Percentiles rank a stretch among this genome's conserved stretches.
These are phyloP conservation scores for Paxillus involutus DNA, from an alignment of 768 basidiomycete genomes.

Conservation along the genomic window DNA sequence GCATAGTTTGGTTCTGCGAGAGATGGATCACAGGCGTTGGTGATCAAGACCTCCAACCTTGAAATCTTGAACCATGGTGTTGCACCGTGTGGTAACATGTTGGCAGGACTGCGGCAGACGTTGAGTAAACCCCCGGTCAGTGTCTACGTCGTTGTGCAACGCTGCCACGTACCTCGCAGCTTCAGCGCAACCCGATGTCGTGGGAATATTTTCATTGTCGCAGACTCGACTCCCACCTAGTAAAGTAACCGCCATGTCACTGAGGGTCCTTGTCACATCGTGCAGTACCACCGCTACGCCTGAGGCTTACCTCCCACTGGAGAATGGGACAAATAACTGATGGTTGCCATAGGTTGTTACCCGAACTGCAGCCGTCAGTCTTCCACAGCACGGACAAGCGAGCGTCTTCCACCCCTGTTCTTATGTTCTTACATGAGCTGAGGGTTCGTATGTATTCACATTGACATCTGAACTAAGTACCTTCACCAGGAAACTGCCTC, in stretches of 20 bases:
- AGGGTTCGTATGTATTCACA: not conserved
- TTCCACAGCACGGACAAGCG: no score
- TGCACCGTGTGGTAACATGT: constrained; percentile 53
- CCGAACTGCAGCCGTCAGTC: no score
- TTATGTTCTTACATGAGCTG: not conserved
- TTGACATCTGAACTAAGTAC: not conserved
- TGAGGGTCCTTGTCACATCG: no score
- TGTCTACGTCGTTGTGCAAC: not conserved
- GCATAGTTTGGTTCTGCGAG: constrained; percentile 90
- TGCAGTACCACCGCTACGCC: no score
- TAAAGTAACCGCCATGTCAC: no score
- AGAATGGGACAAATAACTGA: no score
- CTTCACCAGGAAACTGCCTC: not conserved
- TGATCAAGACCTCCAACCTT: constrained; percentile 68
- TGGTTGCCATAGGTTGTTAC: no score
- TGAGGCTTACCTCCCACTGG: no score
- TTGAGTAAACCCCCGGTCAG: not conserved
- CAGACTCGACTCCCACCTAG: no score
- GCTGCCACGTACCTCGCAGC: not conserved
- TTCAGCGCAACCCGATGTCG: not conserved
- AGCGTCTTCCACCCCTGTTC: no score
- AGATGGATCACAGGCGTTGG: constrained; percentile 84
- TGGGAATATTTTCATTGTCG: not conserved
- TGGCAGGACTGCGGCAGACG: not conserved
- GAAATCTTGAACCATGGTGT: constrained; percentile 57